Evolutionary conservation across 140 eudicot species (phyloP).

Genomic region (Oenanthe javanica): DNA sequence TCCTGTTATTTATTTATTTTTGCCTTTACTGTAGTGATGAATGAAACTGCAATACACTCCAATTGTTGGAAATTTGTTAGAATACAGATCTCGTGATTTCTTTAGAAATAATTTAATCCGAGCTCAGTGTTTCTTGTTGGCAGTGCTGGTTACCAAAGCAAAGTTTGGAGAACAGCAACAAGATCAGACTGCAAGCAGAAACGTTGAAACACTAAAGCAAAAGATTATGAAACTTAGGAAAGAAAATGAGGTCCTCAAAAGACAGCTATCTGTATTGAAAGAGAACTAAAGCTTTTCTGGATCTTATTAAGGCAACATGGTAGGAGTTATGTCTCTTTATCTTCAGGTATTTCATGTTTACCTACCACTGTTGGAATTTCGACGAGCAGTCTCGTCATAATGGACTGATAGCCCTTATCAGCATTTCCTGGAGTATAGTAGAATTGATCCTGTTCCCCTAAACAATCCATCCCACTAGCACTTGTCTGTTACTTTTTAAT

Average conservation of each 20-base stretch:
- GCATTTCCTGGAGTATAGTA: background rate
- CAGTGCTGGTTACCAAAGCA: constrained; percentile 50
- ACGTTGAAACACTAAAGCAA: constrained; percentile 58
- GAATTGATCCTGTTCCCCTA: background rate
- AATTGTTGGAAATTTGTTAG: background rate
- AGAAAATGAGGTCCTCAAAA: constrained; percentile 54
- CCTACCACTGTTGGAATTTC: background rate
- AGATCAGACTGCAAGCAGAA: constrained; percentile 36
- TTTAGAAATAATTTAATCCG: background rate
- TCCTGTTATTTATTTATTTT: background rate
- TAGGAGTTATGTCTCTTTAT: background rate
- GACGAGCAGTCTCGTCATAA: background rate
- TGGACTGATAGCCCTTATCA: background rate
- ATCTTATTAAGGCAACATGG: background rate
- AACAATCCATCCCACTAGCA: background rate
- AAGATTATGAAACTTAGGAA: constrained; percentile 61
- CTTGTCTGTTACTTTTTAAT: background rate
- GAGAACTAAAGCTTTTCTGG: constrained; percentile 19
- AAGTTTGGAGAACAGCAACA: constrained; percentile 43
- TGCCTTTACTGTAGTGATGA: background rate
- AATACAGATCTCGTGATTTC: background rate
- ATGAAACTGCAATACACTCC: background rate
- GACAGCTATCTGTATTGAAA: constrained; percentile 28
- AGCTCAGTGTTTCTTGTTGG: constrained; percentile 1
- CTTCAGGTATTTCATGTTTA: background rate